phyloP scores from a whole-genome alignment of 2,329 filamentous ascomycete species.

The Xylaria sp. region DNA sequence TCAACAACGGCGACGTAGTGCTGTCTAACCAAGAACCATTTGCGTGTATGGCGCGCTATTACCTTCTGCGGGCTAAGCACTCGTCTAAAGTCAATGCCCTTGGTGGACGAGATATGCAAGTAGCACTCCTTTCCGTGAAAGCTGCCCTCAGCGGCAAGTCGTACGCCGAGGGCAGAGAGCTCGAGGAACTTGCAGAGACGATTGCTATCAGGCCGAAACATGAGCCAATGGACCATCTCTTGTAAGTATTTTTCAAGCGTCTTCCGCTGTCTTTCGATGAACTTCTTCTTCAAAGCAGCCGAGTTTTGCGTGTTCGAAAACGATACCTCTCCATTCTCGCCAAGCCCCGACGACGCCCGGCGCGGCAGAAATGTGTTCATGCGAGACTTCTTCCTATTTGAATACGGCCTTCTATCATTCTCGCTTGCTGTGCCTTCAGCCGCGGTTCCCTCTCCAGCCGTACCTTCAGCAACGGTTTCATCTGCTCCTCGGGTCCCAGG shows the following conservation, averaged over 20 bases:
- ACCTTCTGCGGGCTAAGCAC: constrained; percentile 78
- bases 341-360: constrained; percentile 55
- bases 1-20: constrained; percentile 99
- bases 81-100: constrained; percentile 83
- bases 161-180: constrained; percentile 88
- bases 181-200: constrained; percentile 95
- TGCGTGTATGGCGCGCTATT: constrained; percentile 81
- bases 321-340: constrained; percentile 50
- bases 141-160: constrained; percentile 90
- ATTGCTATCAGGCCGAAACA: constrained; percentile 95
- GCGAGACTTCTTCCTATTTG: constrained; percentile 53
- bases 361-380: constrained; percentile 57
- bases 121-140: constrained; percentile 98
- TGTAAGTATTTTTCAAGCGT: constrained; percentile 89
- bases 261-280: constrained; percentile 80
- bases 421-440: constrained; percentile 70
- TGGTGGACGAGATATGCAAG: constrained; percentile 87
- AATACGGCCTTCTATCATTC: constrained; percentile 56
- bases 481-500: constrained; percentile 44
- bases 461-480: constrained; percentile 42
- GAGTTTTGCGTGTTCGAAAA: constrained; percentile 50
- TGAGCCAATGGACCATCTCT: constrained; percentile 93
- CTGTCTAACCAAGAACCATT: constrained; percentile 98
- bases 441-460: constrained; percentile 49
- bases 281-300: constrained; percentile 59